These are phyloP conservation scores for Powellomyces hirtus DNA, from an alignment of 192 early-diverging fungal species.

Conservation along the genomic window DNA sequence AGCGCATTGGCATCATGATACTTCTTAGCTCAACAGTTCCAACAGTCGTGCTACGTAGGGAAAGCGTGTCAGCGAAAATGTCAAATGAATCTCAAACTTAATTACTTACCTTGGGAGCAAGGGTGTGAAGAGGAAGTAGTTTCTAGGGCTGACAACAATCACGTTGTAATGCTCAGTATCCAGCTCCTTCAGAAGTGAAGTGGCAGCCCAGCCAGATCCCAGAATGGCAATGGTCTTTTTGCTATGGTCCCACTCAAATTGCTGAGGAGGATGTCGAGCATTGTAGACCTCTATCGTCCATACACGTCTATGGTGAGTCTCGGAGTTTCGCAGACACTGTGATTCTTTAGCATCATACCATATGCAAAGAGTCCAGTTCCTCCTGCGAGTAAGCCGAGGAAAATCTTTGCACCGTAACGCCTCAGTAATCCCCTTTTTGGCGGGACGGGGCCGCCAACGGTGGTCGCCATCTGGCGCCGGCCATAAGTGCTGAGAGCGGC, in stretches of 20 bases:
- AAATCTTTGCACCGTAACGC: conserved; percentile 17
- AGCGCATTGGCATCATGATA: conserved; percentile 85
- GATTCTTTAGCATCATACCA: conserved; percentile 13
- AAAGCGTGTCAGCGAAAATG: conserved; percentile 36
- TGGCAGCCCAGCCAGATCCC: conserved; percentile 48
- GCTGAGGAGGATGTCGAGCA: conserved; percentile 41
- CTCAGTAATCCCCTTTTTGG: neutral
- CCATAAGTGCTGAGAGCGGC: neutral
- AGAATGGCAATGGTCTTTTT: conserved; percentile 54
- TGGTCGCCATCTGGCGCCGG: neutral
- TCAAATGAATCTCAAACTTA: conserved; percentile 18
- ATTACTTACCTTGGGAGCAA: conserved; percentile 40
- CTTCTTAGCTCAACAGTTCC: conserved; percentile 84
- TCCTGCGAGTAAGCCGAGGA: conserved; percentile 4
- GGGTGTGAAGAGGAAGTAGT: conserved; percentile 80
- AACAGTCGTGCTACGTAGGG: conserved; percentile 51
- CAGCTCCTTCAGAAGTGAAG: conserved; percentile 67
- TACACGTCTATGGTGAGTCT: neutral
- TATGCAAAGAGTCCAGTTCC: conserved; percentile 18
- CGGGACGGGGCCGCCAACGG: neutral
- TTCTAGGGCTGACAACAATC: conserved; percentile 50
- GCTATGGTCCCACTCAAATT: conserved; percentile 47
- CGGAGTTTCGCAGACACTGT: too few relatives aligned
- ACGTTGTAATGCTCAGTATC: conserved; percentile 81
- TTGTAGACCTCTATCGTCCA: conserved; percentile 36